These are phyloP conservation scores for Suillus spraguei DNA, from an alignment of 768 basidiomycete genomes.

Conservation along the genomic window DNA sequence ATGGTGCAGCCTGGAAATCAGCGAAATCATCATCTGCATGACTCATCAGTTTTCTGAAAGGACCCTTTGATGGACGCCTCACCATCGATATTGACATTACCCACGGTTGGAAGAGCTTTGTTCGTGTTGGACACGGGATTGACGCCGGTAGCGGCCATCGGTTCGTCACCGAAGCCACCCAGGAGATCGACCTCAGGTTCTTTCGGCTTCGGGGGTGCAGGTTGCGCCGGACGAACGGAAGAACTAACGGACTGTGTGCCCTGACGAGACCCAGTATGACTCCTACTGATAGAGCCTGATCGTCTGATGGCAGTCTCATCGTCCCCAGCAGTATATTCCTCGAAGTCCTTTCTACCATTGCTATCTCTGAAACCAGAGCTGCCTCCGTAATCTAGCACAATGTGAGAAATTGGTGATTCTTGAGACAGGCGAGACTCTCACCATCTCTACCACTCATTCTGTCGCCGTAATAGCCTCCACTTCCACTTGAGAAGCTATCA, in stretches of 20 bases:
- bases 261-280: constrained; percentile 43
- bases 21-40: constrained; percentile 77
- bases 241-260: constrained; percentile 27
- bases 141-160: constrained; percentile 31
- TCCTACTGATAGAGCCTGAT: constrained; percentile 40
- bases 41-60: constrained; percentile 14
- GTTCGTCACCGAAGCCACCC: constrained; percentile 72
- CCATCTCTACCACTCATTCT: constrained; percentile 42
- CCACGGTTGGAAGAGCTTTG: constrained; percentile 33
- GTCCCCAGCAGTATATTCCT: constrained; percentile 97
- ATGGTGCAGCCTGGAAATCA: constrained; percentile 80
- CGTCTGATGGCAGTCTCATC: constrained; percentile 62
- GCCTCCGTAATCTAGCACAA: constrained; percentile 37
- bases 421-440: constrained; percentile 21
- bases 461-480: constrained; percentile 48
- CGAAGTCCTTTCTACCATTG: constrained; percentile 61
- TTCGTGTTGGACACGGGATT: constrained; percentile 21
- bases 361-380: constrained; percentile 65
- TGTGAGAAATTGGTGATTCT: constrained; percentile 21
- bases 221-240: constrained; percentile 22
- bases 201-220: constrained; percentile 43
- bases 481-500: constrained; percentile 42
- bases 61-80: constrained; percentile 4
- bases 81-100: constrained; percentile 31
- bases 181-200: constrained; percentile 71